Conservation (phyloP, 2,329 filamentous ascomycete genomes). For the Trichocomaceae sp. region DNA sequence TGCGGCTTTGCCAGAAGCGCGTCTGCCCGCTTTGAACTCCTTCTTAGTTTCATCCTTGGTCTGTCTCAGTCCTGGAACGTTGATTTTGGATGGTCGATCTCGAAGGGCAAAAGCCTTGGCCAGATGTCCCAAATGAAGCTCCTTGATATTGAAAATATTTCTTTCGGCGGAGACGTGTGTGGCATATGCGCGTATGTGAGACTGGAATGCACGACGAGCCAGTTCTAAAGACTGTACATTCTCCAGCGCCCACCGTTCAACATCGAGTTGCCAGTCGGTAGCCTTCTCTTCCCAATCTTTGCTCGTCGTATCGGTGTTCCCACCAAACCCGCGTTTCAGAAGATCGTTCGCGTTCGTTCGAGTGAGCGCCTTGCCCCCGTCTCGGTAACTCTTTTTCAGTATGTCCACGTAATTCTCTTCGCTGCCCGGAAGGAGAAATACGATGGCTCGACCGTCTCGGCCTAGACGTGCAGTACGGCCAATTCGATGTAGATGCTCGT, state of each 20-base stretch:
- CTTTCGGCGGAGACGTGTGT: conserved; percentile 86
- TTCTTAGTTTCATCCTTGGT: conserved; percentile 42
- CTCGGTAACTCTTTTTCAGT: conserved; percentile 63
- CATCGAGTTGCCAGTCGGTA: conserved; percentile 60
- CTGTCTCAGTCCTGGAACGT: conserved; percentile 45
- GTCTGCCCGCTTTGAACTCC: conserved; percentile 41
- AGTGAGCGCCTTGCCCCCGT: conserved; percentile 57
- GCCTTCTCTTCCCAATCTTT: conserved; percentile 58
- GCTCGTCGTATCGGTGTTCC: conserved; percentile 33
- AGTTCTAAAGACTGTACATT: conserved; percentile 67
- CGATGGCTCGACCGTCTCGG: conserved; percentile 73
- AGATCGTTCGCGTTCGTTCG: conserved; percentile 60
- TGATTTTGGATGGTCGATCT: conserved; percentile 79
- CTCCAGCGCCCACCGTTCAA: conserved; percentile 60
- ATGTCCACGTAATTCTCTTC: conserved; percentile 87
- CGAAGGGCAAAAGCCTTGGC: conserved; percentile 89
- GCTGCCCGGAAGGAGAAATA: conserved; percentile 83
- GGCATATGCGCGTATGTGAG: conserved; percentile 87
- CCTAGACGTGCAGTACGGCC: conserved; percentile 92
- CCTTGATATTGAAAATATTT: conserved; percentile 81
- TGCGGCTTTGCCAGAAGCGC: conserved; percentile 16
- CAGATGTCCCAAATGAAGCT: conserved; percentile 83
- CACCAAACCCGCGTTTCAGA: conserved; percentile 58
- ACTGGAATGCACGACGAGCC: conserved; percentile 79
- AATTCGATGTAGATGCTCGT: conserved; percentile 90